phyloP scores from a whole-genome alignment of 1,284 basidiomycete genomes.

The Phlebopus sp. region DNA sequence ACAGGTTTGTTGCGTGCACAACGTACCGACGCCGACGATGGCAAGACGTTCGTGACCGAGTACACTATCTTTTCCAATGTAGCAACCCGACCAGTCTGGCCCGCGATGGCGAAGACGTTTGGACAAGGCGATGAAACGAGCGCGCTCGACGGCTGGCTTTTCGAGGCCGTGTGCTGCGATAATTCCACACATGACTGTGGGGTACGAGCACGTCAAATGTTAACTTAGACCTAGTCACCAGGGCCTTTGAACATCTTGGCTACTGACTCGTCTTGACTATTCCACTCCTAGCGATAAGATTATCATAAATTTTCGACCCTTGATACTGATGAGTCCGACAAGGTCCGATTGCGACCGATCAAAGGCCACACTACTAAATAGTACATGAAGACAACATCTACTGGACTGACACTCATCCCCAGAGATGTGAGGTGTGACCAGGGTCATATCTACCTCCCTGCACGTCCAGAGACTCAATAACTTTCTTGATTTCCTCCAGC shows the following conservation, averaged over 20 bases:
- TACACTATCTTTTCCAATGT: constrained; percentile 77
- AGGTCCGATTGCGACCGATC: background rate
- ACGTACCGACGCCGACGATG: constrained; percentile 95
- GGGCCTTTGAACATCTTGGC: background rate
- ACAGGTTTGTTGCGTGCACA: background rate
- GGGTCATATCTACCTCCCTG: constrained; percentile 21
- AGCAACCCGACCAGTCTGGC: constrained; percentile 96
- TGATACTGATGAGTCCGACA: background rate
- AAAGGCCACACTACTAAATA: too few species aligned
- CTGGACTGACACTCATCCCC: constrained; percentile 12
- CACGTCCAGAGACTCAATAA: constrained; percentile 17
- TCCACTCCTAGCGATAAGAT: background rate
- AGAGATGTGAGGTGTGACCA: constrained; percentile 11
- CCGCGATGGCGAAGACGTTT: constrained; percentile 91
- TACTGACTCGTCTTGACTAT: constrained; percentile 3
- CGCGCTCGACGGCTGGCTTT: constrained; percentile 65
- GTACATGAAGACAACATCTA: too few species aligned
- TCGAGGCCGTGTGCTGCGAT: constrained; percentile 79
- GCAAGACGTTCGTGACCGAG: constrained; percentile 92
- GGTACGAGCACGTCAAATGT: background rate
- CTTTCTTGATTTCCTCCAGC: constrained; percentile 18
- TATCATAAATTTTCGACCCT: background rate
- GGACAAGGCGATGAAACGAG: constrained; percentile 78
- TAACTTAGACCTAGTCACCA: too few species aligned
- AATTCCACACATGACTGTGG: constrained; percentile 80